Percentiles rank a stretch among this genome's conserved stretches.
Conservation (phyloP, 208 protist species). For the Trypanosoma grayi region DNA sequence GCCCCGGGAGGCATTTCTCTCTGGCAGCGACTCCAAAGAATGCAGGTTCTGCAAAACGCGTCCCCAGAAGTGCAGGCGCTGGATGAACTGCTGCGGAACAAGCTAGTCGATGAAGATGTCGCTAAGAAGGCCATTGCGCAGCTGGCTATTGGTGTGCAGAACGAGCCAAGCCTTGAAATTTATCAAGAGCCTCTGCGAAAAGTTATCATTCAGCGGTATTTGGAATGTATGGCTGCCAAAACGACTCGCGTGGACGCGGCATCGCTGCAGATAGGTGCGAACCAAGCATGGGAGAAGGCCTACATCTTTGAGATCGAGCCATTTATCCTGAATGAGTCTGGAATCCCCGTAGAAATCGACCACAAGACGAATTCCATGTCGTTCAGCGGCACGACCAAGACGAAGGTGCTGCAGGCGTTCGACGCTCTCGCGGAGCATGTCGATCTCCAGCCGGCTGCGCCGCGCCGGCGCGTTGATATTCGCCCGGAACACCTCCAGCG, state of each 20-base stretch:
- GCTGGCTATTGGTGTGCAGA: constrained; percentile 16
- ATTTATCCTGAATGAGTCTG: constrained; percentile 55
- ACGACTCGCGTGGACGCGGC: constrained; percentile 43
- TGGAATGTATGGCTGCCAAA: constrained; percentile 45
- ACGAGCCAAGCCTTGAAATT: constrained; percentile 11
- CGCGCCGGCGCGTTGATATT: constrained; percentile 18
- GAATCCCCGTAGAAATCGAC: constrained; percentile 67
- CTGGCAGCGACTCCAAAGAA: constrained; percentile 20
- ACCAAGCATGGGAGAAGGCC: constrained; percentile 26
- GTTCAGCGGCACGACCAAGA: constrained; percentile 61
- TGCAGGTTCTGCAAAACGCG: constrained; percentile 21
- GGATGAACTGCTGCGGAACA: constrained; percentile 15
- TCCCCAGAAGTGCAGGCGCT: constrained; percentile 20
- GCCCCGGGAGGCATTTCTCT: constrained; percentile 37
- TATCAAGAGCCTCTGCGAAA: constrained; percentile 38
- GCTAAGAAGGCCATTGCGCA: constrained; percentile 20
- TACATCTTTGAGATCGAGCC: constrained; percentile 69
- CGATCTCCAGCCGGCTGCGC: constrained; percentile 20
- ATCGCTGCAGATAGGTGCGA: constrained; percentile 38
- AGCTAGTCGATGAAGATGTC: constrained; percentile 12
- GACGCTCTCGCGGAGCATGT: constrained; percentile 40
- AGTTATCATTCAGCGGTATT: constrained; percentile 57
- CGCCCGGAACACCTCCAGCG: constrained; percentile 33
- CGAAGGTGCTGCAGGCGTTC: constrained; percentile 54
- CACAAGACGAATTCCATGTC: constrained; percentile 58